Conservation (phyloP, 2,329 filamentous ascomycete genomes). For the Davidsoniella eucalypti region DNA sequence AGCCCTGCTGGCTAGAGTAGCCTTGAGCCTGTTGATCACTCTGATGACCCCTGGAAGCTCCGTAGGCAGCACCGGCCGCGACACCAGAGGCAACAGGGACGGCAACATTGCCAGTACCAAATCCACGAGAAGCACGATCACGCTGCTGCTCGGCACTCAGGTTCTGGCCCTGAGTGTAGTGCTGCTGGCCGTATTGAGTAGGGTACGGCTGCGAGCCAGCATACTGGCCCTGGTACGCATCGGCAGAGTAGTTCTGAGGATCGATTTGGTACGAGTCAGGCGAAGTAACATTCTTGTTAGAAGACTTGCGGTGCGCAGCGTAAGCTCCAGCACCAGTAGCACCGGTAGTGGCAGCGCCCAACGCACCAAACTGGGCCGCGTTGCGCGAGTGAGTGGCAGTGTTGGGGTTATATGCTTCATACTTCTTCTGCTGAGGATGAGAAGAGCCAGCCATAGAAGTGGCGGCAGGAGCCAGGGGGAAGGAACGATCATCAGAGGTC, state of each 20-base stretch:
- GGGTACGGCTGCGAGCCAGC: background rate
- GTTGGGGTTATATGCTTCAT: background rate
- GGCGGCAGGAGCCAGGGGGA: background rate
- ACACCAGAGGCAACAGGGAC: background rate
- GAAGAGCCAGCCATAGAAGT: background rate
- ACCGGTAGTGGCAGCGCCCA: background rate
- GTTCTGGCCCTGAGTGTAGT: background rate
- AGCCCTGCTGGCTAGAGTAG: background rate
- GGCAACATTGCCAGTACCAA: background rate
- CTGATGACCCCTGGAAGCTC: background rate
- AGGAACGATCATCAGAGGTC: background rate
- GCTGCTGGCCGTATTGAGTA: background rate
- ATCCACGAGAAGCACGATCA: conserved; percentile 2
- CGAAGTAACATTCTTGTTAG: background rate
- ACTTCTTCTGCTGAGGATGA: background rate
- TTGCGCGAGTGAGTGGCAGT: background rate
- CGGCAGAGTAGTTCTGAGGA: background rate
- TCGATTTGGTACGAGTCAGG: background rate
- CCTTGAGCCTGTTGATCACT: background rate
- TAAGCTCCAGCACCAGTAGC: conserved; percentile 4
- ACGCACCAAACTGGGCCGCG: background rate
- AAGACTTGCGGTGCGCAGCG: background rate
- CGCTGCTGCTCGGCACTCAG: background rate
- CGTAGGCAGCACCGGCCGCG: background rate
- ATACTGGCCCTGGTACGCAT: conserved; percentile 1